A percentile compares a stretch with the other conserved stretches of the same genome.
Conservation (phyloP, 2,329 filamentous ascomycete species). For the Hortaea werneckii region DNA sequence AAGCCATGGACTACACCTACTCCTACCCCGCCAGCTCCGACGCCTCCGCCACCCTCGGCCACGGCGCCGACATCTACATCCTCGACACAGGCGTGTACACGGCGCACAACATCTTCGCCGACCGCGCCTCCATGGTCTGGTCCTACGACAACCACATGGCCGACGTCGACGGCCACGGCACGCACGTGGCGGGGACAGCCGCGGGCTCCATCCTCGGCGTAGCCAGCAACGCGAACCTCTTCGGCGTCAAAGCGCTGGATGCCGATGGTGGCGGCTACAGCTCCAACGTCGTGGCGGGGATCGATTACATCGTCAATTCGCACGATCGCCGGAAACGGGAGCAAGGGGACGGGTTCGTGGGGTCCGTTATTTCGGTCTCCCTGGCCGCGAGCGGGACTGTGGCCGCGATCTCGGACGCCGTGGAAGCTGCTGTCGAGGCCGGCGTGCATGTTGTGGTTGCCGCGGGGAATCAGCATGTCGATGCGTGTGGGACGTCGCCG, state of each 20-base stretch:
- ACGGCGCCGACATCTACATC: constrained; percentile 39
- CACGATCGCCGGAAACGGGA: constrained; percentile 33
- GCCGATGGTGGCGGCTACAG: constrained; percentile 36
- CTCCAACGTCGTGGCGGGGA: constrained; percentile 40
- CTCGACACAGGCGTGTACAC: constrained; percentile 40
- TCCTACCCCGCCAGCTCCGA: constrained; percentile 23
- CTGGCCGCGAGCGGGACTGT: constrained; percentile 26
- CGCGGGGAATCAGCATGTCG: constrained; percentile 33
- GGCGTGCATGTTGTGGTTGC: constrained; percentile 39
- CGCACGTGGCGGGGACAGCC: constrained; percentile 38
- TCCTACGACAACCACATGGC: constrained; percentile 25
- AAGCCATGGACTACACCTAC: constrained; percentile 34
- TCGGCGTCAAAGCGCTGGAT: constrained; percentile 43
- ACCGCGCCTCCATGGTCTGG: constrained; percentile 33
- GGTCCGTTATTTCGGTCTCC: constrained; percentile 38
- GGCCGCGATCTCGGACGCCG: constrained; percentile 21
- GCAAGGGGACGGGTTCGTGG: constrained; percentile 26
- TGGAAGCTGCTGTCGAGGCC: constrained; percentile 25
- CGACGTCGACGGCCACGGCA: constrained; percentile 40
- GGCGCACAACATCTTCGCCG: constrained; percentile 35
- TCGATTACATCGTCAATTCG: constrained; percentile 36
- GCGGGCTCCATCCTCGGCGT: constrained; percentile 36
- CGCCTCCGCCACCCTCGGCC: constrained; percentile 28
- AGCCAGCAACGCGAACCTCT: constrained; percentile 39
- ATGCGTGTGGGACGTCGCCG: constrained; percentile 34